Evolutionary conservation across 129 eudicot species (phyloP), one percentile per base, ranked within the genome.

Genomic region (Chrysanthemum makinoi): DNA sequence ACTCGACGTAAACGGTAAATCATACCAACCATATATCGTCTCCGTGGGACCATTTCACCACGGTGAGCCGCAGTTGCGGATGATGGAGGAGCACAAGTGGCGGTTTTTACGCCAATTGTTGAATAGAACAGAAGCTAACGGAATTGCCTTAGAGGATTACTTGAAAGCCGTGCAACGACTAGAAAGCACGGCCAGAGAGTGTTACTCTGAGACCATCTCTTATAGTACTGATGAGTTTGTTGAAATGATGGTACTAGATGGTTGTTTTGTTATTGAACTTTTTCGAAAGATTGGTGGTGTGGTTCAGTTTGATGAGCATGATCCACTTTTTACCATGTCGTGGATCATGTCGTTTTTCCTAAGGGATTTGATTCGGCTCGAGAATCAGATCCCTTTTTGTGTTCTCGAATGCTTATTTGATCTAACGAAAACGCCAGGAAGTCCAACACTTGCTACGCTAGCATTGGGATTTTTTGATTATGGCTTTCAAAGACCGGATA

Each of bases 1-100:
- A 2, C 55, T 70, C 6, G 89, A 85, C 24, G 57, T 85, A 80
- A 89, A 92, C 74, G 95, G 86, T 16, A 52, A 69, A 14, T 73
- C 74, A 62, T 92, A 92, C 72, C 78, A 80, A 10, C 98, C 98
- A 1, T 83, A 84, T 58, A 83, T 92, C 51, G 77, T 89, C 75
- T 89, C 96, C 10, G 74, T 92, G 33, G 98, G 98, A 1, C 98
- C 98, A 0, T 89, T 81, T 79, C 95, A 92, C 84, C 96, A 87
- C 60, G 89, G 90, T 24, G 19, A 66, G 6, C 73, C 85, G 0
- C 80, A 83, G 35, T 78, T 92, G 7, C 11, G 70, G 24, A 86
- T 89, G 98, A 92, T 92, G 71, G 75, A 92, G 62, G 98, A 92
- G 75, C 96, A 92, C 80, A 92, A 92, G 59, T 92, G 96, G 91